Evolutionary conservation across 116 monocot species (phyloP), one percentile per base, ranked within the genome.

Genomic region (Zostera marina): DNA sequence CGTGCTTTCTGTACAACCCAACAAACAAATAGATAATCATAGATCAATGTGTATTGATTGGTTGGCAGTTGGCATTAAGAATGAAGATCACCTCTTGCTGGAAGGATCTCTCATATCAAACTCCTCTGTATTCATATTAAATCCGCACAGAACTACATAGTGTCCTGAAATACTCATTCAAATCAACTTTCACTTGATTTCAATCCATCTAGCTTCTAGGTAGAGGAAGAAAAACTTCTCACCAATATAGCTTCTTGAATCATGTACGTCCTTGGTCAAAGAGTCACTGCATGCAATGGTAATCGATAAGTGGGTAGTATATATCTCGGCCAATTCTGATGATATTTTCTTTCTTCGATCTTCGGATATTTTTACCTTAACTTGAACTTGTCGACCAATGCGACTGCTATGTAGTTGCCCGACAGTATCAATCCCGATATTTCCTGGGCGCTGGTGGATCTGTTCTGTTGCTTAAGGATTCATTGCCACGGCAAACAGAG

Each of bases 31-130:
- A 41, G 15, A 26, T 26, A 26, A 26, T 26, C 26, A 26, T 1
- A 26, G 26, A 26, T 1, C 26, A 26, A 26, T 2, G 4, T 26
- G 26, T 26, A 26, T 26, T 32, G 32, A 58, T 15, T 40, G 14
- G 9, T 14, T 32, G 17, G 19, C 17, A 17, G n/a, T 23, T 53
- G 8, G 26, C 21, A 52, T 19, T 13, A 22, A 12, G 19, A 58
- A 24, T 8, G 64, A 44, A 7, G 62, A 2, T 45, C 80, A 96
- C 96, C 96, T 81, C 5, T 73, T 41, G 61, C 89, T 80, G 20
- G 96, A 89, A 41, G 96, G 89, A 68, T 96, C 96, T 76, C 89
- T 81, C 64, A 96, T 89, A 64, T 96, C 89, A 80, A 89, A 96
- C 67, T 85, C 85, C 41, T 67, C 53, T 22, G 67, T 72, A 43